Evolutionary conservation across 2,329 filamentous ascomycete species (phyloP).

Genomic region (Phialophora chinensis): DNA sequence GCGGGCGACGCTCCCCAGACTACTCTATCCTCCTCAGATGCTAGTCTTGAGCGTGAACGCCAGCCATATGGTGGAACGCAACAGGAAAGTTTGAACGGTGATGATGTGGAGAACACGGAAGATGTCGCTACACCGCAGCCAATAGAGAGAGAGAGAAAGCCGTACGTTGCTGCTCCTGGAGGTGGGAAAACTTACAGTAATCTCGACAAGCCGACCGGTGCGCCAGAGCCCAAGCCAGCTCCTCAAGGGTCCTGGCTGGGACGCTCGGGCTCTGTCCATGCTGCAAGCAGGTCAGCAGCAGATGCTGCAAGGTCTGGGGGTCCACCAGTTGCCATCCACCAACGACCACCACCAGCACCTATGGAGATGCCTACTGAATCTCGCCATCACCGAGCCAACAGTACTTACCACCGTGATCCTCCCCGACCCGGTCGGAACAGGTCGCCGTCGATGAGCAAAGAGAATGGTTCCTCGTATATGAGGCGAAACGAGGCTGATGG

Average conservation of each 20-base stretch:
- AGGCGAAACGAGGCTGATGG: conserved; percentile 27
- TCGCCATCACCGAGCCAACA: conserved; percentile 31
- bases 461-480: conserved; percentile 25
- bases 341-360: conserved; percentile 30
- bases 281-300: conserved; percentile 20
- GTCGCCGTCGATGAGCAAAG: conserved; percentile 32
- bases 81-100: conserved; percentile 4
- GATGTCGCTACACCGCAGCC: conserved; percentile 53
- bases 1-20: conserved; percentile 9
- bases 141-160: conserved; percentile 70
- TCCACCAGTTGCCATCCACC: conserved; percentile 36
- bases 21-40: conserved; percentile 41
- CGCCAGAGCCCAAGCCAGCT: conserved; percentile 22
- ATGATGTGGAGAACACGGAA: conserved; percentile 50
- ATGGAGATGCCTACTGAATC: conserved; percentile 31
- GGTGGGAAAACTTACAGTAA: conserved; percentile 62
- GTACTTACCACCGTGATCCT: conserved; percentile 33
- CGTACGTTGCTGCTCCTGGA: conserved; percentile 66
- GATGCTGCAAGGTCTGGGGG: conserved; percentile 10
- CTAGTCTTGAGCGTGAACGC: conserved; percentile 45
- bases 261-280: conserved; percentile 31
- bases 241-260: conserved; percentile 21
- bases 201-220: conserved; percentile 39
- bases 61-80: conserved; percentile 26
- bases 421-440: conserved; percentile 29